A percentile compares a stretch with the other conserved stretches of the same genome.
Conservation (phyloP, 805 yeast genomes). For the Candida easanensis region DNA sequence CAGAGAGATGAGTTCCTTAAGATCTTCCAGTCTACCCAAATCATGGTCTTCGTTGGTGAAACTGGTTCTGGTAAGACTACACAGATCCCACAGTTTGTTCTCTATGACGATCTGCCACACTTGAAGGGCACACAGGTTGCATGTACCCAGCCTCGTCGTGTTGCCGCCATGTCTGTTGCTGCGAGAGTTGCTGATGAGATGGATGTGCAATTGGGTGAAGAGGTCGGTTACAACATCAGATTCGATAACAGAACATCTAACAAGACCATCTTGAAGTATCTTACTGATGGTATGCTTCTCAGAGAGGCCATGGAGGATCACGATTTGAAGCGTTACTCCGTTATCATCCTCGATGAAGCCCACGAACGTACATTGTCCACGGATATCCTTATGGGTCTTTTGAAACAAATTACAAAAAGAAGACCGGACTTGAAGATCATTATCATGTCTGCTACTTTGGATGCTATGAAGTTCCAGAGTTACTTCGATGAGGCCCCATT, state of each 20-base stretch:
- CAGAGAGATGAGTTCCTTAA: slow-evolving; percentile 86
- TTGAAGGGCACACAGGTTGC: slow-evolving; percentile 82
- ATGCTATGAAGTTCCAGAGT: slow-evolving; percentile 90
- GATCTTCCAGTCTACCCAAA: slow-evolving; percentile 82
- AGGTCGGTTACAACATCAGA: slow-evolving; percentile 94
- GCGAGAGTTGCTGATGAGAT: slow-evolving; percentile 96
- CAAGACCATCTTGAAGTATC: slow-evolving; percentile 83
- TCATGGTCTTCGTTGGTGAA: slow-evolving; percentile 98
- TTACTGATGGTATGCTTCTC: slow-evolving; percentile 98
- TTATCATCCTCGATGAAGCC: slow-evolving; percentile 94
- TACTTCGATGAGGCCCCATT: slow-evolving; percentile 92
- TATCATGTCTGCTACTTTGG: slow-evolving; percentile 96
- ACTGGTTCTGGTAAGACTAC: slow-evolving; percentile 99
- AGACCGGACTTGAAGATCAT: slow-evolving; percentile 89
- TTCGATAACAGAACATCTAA: slow-evolving; percentile 84
- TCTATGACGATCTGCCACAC: slow-evolving; percentile 89
- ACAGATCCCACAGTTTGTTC: slow-evolving; percentile 94
- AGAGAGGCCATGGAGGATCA: slow-evolving; percentile 98
- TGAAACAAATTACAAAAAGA: slow-evolving; percentile 75
- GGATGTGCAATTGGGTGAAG: slow-evolving; percentile 90
- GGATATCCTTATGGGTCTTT: slow-evolving; percentile 92
- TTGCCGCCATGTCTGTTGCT: slow-evolving; percentile 98
- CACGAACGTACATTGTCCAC: slow-evolving; percentile 97
- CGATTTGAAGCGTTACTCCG: slow-evolving; percentile 72
- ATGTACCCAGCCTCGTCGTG: slow-evolving; percentile 96